Conservation (phyloP, 176 grass and related monocot genomes). For the Hordeum vulgare region DNA sequence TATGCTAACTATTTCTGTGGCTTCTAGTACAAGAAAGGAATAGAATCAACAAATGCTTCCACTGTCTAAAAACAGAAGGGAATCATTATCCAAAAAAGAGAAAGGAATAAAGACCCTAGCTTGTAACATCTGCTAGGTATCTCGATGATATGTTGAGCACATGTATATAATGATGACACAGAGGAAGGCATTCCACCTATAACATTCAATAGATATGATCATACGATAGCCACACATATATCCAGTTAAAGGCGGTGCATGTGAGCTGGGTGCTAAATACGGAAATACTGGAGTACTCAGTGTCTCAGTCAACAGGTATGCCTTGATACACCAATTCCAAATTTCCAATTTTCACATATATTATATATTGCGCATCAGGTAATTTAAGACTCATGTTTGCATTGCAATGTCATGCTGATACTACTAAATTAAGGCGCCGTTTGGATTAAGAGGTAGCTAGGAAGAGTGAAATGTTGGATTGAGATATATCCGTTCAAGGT, state of each 20-base stretch:
- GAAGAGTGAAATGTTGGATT: not conserved
- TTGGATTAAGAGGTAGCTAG: not conserved
- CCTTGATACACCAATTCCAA: not conserved
- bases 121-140: not conserved
- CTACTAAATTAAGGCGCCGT: not conserved
- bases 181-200: not conserved
- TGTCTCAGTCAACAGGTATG: not conserved
- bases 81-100: not conserved
- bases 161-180: not conserved
- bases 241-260: not conserved
- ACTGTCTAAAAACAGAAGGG: not conserved
- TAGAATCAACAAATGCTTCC: not conserved
- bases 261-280: not conserved
- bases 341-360: not conserved
- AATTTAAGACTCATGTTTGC: not conserved
- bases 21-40: not conserved
- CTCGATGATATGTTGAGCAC: not conserved
- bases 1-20: not conserved
- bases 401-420: not conserved
- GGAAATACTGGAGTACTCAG: not conserved
- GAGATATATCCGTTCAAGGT: not conserved
- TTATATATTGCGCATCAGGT: not conserved
- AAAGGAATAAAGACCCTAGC: not conserved
- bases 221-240: not conserved
- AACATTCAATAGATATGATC: not conserved